phyloP scores from a whole-genome alignment of 352 stramenopile species.

The Lagenidium sp. region DNA sequence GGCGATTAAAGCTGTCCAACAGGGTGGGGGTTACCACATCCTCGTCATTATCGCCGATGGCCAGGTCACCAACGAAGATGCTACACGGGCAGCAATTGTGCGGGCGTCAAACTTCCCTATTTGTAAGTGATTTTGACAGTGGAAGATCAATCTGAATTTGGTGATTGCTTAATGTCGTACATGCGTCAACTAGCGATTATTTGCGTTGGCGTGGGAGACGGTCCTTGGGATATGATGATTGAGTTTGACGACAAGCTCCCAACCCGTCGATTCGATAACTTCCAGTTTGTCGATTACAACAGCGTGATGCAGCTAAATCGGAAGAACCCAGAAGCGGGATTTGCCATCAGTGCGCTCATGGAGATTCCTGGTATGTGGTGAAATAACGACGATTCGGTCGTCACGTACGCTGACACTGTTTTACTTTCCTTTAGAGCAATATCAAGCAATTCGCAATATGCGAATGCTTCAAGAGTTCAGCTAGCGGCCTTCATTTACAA shows the following conservation, averaged over 20 bases:
- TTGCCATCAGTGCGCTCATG: constrained; percentile 65
- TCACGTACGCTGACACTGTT: no score
- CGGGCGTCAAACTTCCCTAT: constrained; percentile 58
- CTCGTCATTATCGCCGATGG: constrained; percentile 68
- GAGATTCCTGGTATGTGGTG: constrained; percentile 56
- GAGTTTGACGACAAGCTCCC: constrained; percentile 67
- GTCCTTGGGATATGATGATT: constrained; percentile 72
- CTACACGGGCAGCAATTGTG: constrained; percentile 49
- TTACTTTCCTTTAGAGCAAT: constrained; percentile 19
- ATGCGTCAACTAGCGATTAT: constrained; percentile 23
- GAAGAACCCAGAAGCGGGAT: constrained; percentile 56
- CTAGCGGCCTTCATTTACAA: no score
- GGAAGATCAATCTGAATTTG: no score
- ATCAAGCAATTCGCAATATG: constrained; percentile 20
- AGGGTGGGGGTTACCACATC: constrained; percentile 61
- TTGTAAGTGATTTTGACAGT: constrained; percentile 23
- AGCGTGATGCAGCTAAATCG: constrained; percentile 51
- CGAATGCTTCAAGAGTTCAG: no score
- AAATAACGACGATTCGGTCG: no score
- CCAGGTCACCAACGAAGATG: constrained; percentile 42
- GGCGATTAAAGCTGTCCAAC: constrained; percentile 30
- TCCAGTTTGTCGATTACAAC: constrained; percentile 76
- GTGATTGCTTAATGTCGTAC: background rate
- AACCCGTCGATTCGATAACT: constrained; percentile 68
- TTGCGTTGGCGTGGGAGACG: constrained; percentile 67